Percentiles rank a stretch among this genome's conserved stretches.
These are phyloP conservation scores for Heritiera fomes DNA, from an alignment of 345 rosid species.

Conservation along the genomic window DNA sequence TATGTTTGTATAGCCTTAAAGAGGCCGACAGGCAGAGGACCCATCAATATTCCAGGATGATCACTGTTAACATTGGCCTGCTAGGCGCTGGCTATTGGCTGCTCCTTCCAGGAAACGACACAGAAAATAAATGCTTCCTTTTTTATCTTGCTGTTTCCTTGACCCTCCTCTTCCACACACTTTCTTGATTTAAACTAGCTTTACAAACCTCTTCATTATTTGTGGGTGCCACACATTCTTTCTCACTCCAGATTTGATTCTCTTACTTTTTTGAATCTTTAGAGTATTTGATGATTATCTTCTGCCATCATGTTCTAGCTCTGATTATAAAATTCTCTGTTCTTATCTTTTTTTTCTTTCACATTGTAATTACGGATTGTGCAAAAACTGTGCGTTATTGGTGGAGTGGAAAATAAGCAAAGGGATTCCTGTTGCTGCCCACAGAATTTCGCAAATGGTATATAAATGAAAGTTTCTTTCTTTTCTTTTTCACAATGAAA, in stretches of 20 bases:
- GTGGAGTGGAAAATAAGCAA: slow-evolving; percentile 1
- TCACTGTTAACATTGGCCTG: not conserved
- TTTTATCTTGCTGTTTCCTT: not conserved
- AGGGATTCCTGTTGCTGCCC: not conserved
- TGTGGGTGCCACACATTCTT: slow-evolving; percentile 14
- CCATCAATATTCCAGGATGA: slow-evolving; percentile 1
- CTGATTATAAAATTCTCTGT: not conserved
- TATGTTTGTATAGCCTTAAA: not conserved
- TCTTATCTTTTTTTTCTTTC: not conserved
- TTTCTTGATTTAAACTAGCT: slow-evolving; percentile 5
- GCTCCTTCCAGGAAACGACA: slow-evolving; percentile 7
- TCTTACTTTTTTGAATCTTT: not conserved
- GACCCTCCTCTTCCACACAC: not conserved
- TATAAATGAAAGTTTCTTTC: too few species aligned
- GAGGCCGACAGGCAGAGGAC: too few species aligned
- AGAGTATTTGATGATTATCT: not conserved
- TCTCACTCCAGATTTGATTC: not conserved
- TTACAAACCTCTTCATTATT: not conserved
- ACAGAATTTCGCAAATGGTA: not conserved
- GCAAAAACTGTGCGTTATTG: not conserved
- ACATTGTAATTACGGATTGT: not conserved
- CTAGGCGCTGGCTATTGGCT: too few species aligned
- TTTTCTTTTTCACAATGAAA: too few species aligned
- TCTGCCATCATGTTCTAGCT: not conserved
- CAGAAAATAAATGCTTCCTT: not conserved